Conservation (phyloP, 2,329 filamentous ascomycete genomes). For the Scedosporium minutisporum region DNA sequence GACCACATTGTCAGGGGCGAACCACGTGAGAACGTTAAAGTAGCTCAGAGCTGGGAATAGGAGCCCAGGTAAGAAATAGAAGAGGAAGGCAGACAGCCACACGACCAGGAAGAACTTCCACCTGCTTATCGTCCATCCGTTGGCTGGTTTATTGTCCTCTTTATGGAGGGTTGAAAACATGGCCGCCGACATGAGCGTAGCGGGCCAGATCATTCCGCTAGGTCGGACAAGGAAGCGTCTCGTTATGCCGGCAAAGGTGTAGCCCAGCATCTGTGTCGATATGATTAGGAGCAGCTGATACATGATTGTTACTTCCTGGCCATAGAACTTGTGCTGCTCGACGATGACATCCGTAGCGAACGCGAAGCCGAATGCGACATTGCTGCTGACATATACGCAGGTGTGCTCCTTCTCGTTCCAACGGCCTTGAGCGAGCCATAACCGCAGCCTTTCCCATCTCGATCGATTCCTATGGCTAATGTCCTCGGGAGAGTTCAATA, state of each 20-base stretch:
- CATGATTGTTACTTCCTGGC: slow-evolving; percentile 63
- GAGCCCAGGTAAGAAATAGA: slow-evolving; percentile 78
- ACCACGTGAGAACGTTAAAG: slow-evolving; percentile 84
- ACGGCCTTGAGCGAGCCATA: slow-evolving; percentile 68
- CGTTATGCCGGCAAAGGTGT: slow-evolving; percentile 75
- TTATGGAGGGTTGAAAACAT: slow-evolving; percentile 85
- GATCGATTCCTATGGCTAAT: background rate
- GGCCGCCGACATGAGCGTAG: slow-evolving; percentile 76
- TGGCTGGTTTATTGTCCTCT: slow-evolving; percentile 70
- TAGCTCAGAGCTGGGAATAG: slow-evolving; percentile 78
- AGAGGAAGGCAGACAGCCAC: slow-evolving; percentile 61
- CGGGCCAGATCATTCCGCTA: slow-evolving; percentile 86
- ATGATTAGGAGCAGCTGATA: slow-evolving; percentile 79
- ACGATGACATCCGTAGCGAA: slow-evolving; percentile 87
- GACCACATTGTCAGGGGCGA: slow-evolving; percentile 77
- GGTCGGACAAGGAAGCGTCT: slow-evolving; percentile 74
- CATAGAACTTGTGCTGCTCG: slow-evolving; percentile 82
- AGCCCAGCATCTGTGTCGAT: slow-evolving; percentile 78
- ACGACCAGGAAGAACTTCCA: slow-evolving; percentile 77
- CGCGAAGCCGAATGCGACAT: slow-evolving; percentile 81
- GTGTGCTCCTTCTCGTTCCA: slow-evolving; percentile 89
- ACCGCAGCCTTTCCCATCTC: slow-evolving; percentile 36
- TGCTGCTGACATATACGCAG: slow-evolving; percentile 82
- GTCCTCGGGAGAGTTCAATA: background rate
- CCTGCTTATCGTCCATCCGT: slow-evolving; percentile 73